phyloP scores from a whole-genome alignment of 1,284 basidiomycete genomes.

The Schizophyllum commune region DNA sequence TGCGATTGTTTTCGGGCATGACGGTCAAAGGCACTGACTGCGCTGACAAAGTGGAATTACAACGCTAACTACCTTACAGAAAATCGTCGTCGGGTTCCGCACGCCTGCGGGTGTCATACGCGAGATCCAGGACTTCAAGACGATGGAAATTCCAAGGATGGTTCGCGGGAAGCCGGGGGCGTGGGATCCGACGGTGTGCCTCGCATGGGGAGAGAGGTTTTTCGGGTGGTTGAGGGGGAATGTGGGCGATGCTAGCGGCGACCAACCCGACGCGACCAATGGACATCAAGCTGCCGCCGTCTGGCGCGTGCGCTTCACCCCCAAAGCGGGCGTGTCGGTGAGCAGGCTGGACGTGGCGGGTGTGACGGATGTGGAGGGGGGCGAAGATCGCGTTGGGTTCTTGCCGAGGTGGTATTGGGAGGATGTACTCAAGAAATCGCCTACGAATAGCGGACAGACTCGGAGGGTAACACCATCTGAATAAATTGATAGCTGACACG shows the following conservation, averaged over 20 bases:
- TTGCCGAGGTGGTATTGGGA: constrained; percentile 67
- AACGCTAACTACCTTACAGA: constrained; percentile 16
- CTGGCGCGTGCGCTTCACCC: constrained; percentile 63
- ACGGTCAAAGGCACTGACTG: too few species aligned
- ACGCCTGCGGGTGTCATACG: constrained; percentile 65
- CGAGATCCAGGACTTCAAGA: constrained; percentile 62
- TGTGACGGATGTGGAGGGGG: constrained; percentile 46
- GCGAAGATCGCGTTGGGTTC: constrained; percentile 67
- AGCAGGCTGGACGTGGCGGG: constrained; percentile 36
- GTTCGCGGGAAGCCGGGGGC: constrained; percentile 66
- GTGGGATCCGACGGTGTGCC: constrained; percentile 74
- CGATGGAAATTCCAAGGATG: constrained; percentile 61
- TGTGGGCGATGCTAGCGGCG: constrained; percentile 12
- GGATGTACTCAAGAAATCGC: constrained; percentile 18
- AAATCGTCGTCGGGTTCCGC: constrained; percentile 89
- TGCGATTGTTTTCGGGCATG: too few species aligned
- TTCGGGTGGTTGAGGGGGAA: constrained; percentile 46
- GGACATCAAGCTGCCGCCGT: constrained; percentile 23
- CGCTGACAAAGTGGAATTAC: background rate
- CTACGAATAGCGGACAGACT: too few species aligned
- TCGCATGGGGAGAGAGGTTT: constrained; percentile 68
- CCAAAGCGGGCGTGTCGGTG: constrained; percentile 43
- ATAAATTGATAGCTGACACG: too few species aligned
- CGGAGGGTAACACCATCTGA: too few species aligned
- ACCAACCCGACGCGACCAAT: background rate